Base-by-base conservation (phyloP, 2,329 filamentous ascomycete species). In the Talaromyces funiculosus region DNA sequence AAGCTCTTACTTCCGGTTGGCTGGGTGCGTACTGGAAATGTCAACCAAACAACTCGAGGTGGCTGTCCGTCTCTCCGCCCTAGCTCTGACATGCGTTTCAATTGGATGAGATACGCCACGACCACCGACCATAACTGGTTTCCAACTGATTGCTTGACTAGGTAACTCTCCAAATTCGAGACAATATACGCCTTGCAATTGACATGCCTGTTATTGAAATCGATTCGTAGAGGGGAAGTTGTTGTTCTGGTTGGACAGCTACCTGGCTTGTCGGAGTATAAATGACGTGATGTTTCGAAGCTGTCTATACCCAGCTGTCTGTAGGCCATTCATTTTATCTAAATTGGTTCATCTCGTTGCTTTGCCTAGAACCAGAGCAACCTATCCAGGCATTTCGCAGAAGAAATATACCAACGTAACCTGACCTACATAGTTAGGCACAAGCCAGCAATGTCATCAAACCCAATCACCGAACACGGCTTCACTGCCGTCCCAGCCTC, bases 401-500 rank as follows among this genome's bases (percentile, higher is more conserved):
- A 51, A 49, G 45, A 8, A 49, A 51, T 49, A 31, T 49, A 51
- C 47, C 26, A 31, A 20, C n/a, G 16, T 51, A n/a, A 31, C 45
- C 24, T 18, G 6, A 49, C 8, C 16, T 16, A n/a, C n/a, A n/a
- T n/a, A n/a, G n/a, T n/a, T n/a, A 54, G 51, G 35, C 35, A 54
- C 20, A 20, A 54, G 1, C 26, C 6, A 31, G 31, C 22, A 18
- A 53, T 53, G 43, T 35, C 43, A 14, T 22, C 63, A 22, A 64
- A 69, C 38, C 62, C 63, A 18, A 65, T 67, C 33, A 65, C 57
- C 24, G 51, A 58, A 42, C 73, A 76, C 53, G 74, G 74, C 63
- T 67, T 77, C 66, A 73, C 70, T 12, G 67, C 75, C 33, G 71
- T 76, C 51, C 70, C 71, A 12, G 68, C 74, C 24, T 71, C 72